Evolutionary conservation across 441 rosid species (phyloP).

Genomic region (Melastoma candidum): DNA sequence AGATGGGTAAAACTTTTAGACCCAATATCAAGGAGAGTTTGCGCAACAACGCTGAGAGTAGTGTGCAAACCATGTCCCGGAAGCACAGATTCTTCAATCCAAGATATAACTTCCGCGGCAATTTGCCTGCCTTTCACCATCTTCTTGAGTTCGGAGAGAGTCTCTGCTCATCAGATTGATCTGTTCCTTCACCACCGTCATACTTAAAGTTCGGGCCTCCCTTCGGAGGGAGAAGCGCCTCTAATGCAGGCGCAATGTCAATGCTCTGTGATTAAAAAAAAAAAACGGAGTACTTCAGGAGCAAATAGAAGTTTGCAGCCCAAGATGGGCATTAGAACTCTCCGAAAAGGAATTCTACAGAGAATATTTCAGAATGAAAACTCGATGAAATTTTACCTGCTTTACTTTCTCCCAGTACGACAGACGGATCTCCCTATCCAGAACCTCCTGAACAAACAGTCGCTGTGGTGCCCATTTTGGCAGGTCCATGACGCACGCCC

Average conservation of each 20-base stretch:
- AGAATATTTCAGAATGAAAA: too few relatives aligned
- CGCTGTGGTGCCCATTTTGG: constrained; percentile 99
- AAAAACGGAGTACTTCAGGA: neutral
- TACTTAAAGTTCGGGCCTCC: constrained; percentile 67
- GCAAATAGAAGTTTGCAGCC: constrained; percentile 8
- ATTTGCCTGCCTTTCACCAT: constrained; percentile 86
- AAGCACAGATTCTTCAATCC: constrained; percentile 74
- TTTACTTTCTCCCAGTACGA: constrained; percentile 99
- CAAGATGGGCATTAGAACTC: constrained; percentile 2
- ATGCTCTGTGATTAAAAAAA: constrained; percentile 45
- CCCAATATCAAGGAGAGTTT: constrained; percentile 87
- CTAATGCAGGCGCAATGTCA: constrained; percentile 80
- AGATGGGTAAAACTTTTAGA: constrained; percentile 98
- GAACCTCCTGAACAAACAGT: constrained; percentile 93
- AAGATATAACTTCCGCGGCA: constrained; percentile 65
- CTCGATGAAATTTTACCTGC: constrained; percentile 46
- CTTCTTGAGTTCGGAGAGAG: constrained; percentile 66
- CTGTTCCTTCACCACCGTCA: constrained; percentile 53
- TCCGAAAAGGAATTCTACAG: too few relatives aligned
- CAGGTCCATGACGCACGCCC: constrained; percentile 92
- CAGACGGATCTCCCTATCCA: constrained; percentile 96
- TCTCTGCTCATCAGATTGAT: constrained; percentile 57
- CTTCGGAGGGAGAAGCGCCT: constrained; percentile 90
- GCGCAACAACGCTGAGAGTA: constrained; percentile 60
- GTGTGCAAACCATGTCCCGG: constrained; percentile 68